These are phyloP conservation scores for Trametes polyzona DNA, from an alignment of 1,284 basidiomycete species.

Conservation along the genomic window DNA sequence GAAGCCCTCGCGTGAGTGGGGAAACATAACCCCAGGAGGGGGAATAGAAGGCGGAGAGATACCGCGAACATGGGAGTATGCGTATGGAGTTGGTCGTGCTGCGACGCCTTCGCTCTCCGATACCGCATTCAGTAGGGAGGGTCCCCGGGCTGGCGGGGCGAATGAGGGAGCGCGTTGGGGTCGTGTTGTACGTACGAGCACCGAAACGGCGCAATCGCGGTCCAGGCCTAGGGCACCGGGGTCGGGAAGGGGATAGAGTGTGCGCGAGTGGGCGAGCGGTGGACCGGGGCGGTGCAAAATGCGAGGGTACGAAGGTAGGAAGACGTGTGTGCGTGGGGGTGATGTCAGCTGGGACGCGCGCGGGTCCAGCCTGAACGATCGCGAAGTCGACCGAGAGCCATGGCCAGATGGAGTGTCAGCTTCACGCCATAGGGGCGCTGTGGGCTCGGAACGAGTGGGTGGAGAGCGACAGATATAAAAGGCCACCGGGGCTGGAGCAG, in stretches of 20 bases:
- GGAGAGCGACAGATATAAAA: neutral
- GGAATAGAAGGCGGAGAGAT: neutral
- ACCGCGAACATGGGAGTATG: neutral
- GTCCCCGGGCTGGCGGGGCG: slow-evolving; percentile 1
- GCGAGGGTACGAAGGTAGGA: neutral
- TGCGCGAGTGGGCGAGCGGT: neutral
- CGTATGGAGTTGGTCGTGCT: neutral
- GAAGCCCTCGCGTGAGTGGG: slow-evolving; percentile 2
- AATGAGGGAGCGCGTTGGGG: neutral
- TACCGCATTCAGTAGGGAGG: slow-evolving; percentile 4
- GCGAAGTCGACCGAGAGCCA: slow-evolving; percentile 2
- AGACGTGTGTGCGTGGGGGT: slow-evolving; percentile 7
- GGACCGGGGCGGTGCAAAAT: slow-evolving; percentile 3
- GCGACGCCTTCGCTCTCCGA: neutral
- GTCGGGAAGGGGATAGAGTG: neutral
- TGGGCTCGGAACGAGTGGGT: neutral
- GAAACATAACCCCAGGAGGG: neutral
- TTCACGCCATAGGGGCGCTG: neutral
- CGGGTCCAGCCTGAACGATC: slow-evolving; percentile 9
- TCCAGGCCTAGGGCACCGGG: slow-evolving; percentile 9
- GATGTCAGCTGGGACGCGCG: slow-evolving; percentile 9
- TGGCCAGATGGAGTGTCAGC: slow-evolving; percentile 3
- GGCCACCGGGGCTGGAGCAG: neutral
- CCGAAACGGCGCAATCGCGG: slow-evolving; percentile 1
- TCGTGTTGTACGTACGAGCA: slow-evolving; percentile 13